These are phyloP conservation scores for Calonectria henricotiae DNA, from an alignment of 2,329 filamentous ascomycete genomes.

Conservation along the genomic window DNA sequence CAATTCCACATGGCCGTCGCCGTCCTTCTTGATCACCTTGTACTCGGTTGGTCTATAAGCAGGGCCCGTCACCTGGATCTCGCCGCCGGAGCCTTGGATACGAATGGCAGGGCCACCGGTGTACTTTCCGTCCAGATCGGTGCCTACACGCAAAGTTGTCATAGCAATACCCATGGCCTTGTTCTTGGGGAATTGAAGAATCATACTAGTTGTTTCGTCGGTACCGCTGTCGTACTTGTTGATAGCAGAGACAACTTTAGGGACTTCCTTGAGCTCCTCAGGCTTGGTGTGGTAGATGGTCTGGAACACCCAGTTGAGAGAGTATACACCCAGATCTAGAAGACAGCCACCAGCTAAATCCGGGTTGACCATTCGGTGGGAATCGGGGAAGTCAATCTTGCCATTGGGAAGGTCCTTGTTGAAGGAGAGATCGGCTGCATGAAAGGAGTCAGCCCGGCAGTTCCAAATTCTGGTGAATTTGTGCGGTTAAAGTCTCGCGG, in stretches of 20 bases:
- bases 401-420: slow-evolving; percentile 72
- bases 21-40: slow-evolving; percentile 72
- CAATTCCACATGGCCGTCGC: slow-evolving; percentile 65
- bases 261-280: slow-evolving; percentile 77
- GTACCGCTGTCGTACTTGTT: slow-evolving; percentile 82
- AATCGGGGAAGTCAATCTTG: slow-evolving; percentile 71
- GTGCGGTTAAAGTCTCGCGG: not conserved
- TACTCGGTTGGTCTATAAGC: slow-evolving; percentile 80
- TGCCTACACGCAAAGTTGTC: slow-evolving; percentile 75
- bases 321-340: slow-evolving; percentile 90
- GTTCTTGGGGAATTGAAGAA: slow-evolving; percentile 81
- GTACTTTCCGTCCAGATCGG: slow-evolving; percentile 74
- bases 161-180: slow-evolving; percentile 82
- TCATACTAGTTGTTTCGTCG: slow-evolving; percentile 85
- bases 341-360: slow-evolving; percentile 88
- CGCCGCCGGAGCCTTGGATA: slow-evolving; percentile 85
- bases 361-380: slow-evolving; percentile 85
- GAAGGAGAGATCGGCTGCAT: slow-evolving; percentile 73
- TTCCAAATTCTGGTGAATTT: not conserved
- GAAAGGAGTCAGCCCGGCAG: slow-evolving; percentile 33
- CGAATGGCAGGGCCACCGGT: slow-evolving; percentile 79
- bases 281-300: slow-evolving; percentile 87
- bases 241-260: slow-evolving; percentile 79
- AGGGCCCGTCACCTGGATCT: slow-evolving; percentile 84
- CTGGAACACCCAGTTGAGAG: slow-evolving; percentile 92